Evolutionary conservation across 208 protist species (phyloP).

Genomic region (Wallacemonas sp.): DNA sequence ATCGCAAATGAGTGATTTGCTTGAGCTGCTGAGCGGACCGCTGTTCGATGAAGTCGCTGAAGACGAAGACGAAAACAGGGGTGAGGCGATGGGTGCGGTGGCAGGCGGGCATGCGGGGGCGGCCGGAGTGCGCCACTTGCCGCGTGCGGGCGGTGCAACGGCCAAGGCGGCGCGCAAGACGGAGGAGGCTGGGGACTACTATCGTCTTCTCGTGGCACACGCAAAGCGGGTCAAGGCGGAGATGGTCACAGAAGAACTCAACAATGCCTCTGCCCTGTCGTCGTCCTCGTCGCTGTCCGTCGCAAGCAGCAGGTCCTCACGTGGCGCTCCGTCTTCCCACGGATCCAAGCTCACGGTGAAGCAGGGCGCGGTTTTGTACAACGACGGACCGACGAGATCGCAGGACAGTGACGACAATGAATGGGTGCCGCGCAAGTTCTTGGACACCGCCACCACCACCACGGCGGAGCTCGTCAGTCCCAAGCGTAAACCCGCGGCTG

Average conservation of each 20-base stretch:
- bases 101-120: no score
- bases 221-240: slow-evolving; percentile 1
- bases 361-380: background rate
- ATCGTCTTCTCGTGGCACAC: slow-evolving; percentile 10
- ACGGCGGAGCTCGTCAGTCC: background rate
- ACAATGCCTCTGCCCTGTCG: background rate
- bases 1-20: background rate
- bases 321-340: no score
- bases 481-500: no score
- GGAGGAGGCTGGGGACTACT: slow-evolving; percentile 8
- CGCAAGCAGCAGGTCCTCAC: no score
- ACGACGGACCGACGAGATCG: background rate
- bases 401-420: background rate
- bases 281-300: no score
- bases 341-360: background rate
- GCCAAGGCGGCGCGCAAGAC: background rate
- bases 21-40: background rate
- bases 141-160: no score
- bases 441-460: background rate
- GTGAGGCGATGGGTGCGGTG: no score
- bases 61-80: no score
- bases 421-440: slow-evolving; percentile 9
- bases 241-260: background rate
- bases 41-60: slow-evolving; percentile 5
- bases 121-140: no score